phyloP scores from a whole-genome alignment of 257 asterid species.

The Mitragyna speciosa region DNA sequence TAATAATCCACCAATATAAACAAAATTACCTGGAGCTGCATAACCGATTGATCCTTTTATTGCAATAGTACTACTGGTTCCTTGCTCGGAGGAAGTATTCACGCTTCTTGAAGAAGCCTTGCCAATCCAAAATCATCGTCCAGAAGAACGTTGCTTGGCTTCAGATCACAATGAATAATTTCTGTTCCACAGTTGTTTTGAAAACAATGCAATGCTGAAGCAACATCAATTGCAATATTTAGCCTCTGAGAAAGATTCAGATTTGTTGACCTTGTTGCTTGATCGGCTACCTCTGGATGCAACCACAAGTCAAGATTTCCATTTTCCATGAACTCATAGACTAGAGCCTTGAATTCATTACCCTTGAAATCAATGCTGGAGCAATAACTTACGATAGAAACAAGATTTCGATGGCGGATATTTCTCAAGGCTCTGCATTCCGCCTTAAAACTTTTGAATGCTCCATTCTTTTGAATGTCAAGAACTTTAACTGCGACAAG shows the following conservation, averaged over 20 bases:
- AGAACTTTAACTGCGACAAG: constrained; percentile 36
- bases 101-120: constrained; percentile 17
- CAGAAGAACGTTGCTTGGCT: constrained; percentile 41
- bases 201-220: constrained; percentile 29
- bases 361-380: constrained; percentile 31
- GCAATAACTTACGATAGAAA: constrained; percentile 33
- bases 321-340: constrained; percentile 31
- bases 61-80: constrained; percentile 19
- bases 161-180: constrained; percentile 39
- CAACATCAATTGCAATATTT: constrained; percentile 32
- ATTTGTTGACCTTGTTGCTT: constrained; percentile 1
- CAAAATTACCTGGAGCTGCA: constrained; percentile 25
- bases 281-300: constrained; percentile 4
- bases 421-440: constrained; percentile 34
- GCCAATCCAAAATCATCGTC: constrained; percentile 43
- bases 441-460: constrained; percentile 35
- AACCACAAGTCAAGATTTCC: constrained; percentile 40
- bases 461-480: constrained; percentile 27
- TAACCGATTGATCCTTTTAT: constrained; percentile 40
- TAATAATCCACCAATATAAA: too few relatives aligned
- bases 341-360: constrained; percentile 35
- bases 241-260: constrained; percentile 22
- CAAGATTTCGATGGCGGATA: constrained; percentile 34
- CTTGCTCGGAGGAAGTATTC: not conserved
- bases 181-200: constrained; percentile 25